Evolutionary conservation across 371 early-diverging fungal genomes (phyloP).

Genomic region (Mortierella sp.): DNA sequence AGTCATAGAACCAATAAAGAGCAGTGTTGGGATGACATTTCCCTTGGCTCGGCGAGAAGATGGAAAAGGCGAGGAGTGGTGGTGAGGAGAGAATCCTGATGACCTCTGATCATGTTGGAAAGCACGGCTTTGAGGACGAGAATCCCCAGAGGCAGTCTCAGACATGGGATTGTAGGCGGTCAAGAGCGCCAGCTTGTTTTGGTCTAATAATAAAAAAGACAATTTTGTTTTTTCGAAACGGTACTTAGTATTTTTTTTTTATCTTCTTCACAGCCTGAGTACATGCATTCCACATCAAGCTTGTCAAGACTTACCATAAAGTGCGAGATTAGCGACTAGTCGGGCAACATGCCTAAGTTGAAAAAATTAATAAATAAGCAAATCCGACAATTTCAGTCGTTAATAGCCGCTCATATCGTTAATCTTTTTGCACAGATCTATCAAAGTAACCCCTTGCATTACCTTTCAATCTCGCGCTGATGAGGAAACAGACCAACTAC

Average conservation of each 20-base stretch:
- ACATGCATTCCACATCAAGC: not conserved
- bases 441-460: not conserved
- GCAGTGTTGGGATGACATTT: slow-evolving; percentile 61
- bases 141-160: slow-evolving; percentile 8
- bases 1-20: slow-evolving; percentile 53
- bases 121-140: not conserved
- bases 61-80: slow-evolving; percentile 45
- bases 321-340: slow-evolving; percentile 65
- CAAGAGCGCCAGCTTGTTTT: slow-evolving; percentile 43
- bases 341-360: slow-evolving; percentile 66
- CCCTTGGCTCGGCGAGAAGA: slow-evolving; percentile 40
- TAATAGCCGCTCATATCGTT: no score
- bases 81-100: slow-evolving; percentile 35
- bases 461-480: slow-evolving; percentile 52
- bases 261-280: not conserved
- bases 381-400: no score
- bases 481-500: slow-evolving; percentile 48
- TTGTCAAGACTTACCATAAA: slow-evolving; percentile 57
- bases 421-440: no score
- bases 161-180: slow-evolving; percentile 23
- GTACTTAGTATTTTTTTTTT: no score
- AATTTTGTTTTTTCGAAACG: not conserved
- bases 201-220: slow-evolving; percentile 12
- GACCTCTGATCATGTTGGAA: slow-evolving; percentile 42
- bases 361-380: slow-evolving; percentile 13